phyloP scores from a whole-genome alignment of 2,329 filamentous ascomycete genomes.

The Amylocarpus encephaloides region DNA sequence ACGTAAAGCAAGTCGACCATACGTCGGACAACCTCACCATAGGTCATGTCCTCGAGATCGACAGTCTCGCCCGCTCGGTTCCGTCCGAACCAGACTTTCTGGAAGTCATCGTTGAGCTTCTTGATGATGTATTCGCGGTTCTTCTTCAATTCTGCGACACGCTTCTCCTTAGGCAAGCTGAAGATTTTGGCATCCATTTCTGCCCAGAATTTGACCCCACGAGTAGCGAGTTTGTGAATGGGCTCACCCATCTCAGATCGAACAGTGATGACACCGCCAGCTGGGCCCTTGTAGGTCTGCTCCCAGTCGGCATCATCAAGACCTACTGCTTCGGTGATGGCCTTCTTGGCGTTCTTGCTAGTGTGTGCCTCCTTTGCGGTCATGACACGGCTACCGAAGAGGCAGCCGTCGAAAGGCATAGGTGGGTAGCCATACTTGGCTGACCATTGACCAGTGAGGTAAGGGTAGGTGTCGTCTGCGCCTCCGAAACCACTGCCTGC shows the following conservation, averaged over 20 bases:
- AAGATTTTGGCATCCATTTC: slow-evolving; percentile 99
- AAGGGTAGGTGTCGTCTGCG: slow-evolving; percentile 84
- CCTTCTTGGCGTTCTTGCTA: slow-evolving; percentile 79
- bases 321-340: slow-evolving; percentile 79
- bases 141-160: slow-evolving; percentile 80
- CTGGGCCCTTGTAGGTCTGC: slow-evolving; percentile 83
- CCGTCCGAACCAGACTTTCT: slow-evolving; percentile 93
- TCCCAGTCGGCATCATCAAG: slow-evolving; percentile 82
- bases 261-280: slow-evolving; percentile 92
- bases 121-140: slow-evolving; percentile 87
- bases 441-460: slow-evolving; percentile 86
- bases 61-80: slow-evolving; percentile 75
- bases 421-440: slow-evolving; percentile 77
- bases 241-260: slow-evolving; percentile 99
- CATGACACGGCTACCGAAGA: slow-evolving; percentile 94
- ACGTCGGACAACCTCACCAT: slow-evolving; percentile 76
- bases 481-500: slow-evolving; percentile 90
- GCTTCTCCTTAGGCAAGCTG: slow-evolving; percentile 84
- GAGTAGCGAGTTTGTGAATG: slow-evolving; percentile 96
- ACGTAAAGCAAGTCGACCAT: slow-evolving; percentile 90
- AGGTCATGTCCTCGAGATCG: slow-evolving; percentile 94
- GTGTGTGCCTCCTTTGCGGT: slow-evolving; percentile 88
- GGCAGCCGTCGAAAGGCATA: slow-evolving; percentile 90
- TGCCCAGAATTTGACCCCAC: slow-evolving; percentile 93
- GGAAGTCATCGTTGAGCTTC: slow-evolving; percentile 92